These are phyloP conservation scores for Penicillium cosmopolitanum DNA, from an alignment of 495 filamentous ascomycete species.

Conservation along the genomic window DNA sequence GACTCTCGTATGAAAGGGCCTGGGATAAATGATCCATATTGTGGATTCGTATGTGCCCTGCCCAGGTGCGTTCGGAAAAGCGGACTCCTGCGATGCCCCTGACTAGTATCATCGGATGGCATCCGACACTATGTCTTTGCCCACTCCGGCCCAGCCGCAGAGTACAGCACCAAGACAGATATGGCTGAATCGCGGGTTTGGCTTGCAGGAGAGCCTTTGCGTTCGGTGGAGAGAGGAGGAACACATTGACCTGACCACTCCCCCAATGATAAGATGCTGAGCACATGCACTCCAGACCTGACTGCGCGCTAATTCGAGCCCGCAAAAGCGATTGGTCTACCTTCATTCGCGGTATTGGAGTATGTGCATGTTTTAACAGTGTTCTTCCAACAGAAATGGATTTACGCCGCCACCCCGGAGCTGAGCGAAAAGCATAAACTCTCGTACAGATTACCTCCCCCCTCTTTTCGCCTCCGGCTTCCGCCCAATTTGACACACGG, in stretches of 20 bases:
- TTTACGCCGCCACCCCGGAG: too few relatives aligned
- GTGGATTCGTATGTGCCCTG: background rate
- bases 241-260: conserved; percentile 6
- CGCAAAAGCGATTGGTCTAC: background rate
- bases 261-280: background rate
- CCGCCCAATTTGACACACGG: background rate
- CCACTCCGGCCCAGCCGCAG: background rate
- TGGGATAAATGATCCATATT: background rate
- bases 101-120: conserved; percentile 1
- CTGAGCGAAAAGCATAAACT: background rate
- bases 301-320: background rate
- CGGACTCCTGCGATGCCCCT: conserved; percentile 6
- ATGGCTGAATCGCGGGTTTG: conserved; percentile 11
- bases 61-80: background rate
- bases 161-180: conserved; percentile 8
- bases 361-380: background rate
- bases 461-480: background rate
- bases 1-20: background rate
- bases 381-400: too few relatives aligned
- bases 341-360: background rate
- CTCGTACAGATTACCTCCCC: background rate
- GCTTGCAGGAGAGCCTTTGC: conserved; percentile 9
- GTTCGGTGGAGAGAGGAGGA: conserved; percentile 6
- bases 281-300: background rate
- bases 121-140: conserved; percentile 2